Conservation (phyloP, 331 rosid species). For the Prunus yedoensis region DNA sequence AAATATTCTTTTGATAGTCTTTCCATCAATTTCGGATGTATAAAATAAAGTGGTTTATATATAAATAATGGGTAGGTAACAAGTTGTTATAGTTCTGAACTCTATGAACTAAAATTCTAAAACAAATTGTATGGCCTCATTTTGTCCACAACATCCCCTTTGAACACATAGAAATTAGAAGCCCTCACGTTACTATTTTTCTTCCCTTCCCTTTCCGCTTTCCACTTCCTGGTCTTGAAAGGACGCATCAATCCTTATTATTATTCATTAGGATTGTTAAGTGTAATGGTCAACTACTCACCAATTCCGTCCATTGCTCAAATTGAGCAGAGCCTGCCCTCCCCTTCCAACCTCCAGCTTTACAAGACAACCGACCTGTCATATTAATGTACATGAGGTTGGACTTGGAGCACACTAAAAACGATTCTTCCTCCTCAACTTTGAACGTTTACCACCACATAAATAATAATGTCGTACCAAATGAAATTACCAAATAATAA, state of each 20-base stretch:
- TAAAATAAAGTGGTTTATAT: no score
- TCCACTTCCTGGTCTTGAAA: neutral
- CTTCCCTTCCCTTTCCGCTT: neutral
- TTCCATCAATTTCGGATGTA: no score
- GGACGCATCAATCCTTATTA: neutral
- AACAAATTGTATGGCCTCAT: slow-evolving; percentile 8
- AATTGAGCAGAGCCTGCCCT: neutral
- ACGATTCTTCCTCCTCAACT: no score
- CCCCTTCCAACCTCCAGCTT: neutral
- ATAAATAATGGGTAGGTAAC: no score
- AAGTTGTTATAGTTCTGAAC: neutral
- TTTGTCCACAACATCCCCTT: slow-evolving; percentile 21
- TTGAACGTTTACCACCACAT: no score
- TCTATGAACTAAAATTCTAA: neutral
- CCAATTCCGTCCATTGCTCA: neutral
- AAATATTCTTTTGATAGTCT: no score
- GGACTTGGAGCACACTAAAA: no score
- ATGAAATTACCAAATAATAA: no score
- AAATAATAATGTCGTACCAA: no score
- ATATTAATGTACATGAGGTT: no score
- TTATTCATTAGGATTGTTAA: neutral
- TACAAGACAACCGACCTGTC: neutral
- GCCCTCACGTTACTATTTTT: slow-evolving; percentile 15
- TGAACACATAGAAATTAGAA: neutral
- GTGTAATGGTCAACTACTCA: neutral